These are phyloP conservation scores for Nematocida sp. DNA, from an alignment of 371 early-diverging fungal species.

Conservation along the genomic window DNA sequence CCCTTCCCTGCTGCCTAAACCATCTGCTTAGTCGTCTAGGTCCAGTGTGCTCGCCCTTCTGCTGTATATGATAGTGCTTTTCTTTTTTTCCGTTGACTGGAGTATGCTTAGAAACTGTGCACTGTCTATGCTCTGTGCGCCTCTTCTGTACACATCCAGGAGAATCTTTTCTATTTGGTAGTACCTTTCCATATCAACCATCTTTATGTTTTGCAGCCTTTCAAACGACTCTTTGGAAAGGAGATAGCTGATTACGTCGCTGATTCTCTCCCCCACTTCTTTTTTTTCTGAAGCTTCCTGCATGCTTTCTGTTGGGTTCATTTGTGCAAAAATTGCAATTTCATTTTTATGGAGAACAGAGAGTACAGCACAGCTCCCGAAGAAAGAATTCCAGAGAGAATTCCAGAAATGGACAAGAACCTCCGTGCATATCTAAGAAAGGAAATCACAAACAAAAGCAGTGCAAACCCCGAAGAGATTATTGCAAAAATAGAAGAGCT, in stretches of 20 bases:
- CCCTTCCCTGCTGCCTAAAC: not conserved
- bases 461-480: constrained; percentile 31
- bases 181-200: constrained; percentile 43
- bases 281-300: constrained; percentile 1
- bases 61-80: constrained; percentile 32
- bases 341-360: constrained; percentile 50
- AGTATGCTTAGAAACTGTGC: constrained; percentile 20
- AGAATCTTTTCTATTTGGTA: constrained; percentile 44
- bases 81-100: constrained; percentile 26
- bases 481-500: constrained; percentile 36
- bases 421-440: constrained; percentile 34
- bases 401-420: constrained; percentile 47
- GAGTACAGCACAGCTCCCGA: not conserved
- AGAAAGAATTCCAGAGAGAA: constrained; percentile 9
- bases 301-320: not conserved
- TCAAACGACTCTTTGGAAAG: constrained; percentile 8
- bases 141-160: not conserved
- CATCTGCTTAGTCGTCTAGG: constrained; percentile 19
- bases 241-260: not conserved
- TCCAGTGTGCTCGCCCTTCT: constrained; percentile 6
- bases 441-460: constrained; percentile 22
- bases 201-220: constrained; percentile 37
- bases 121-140: not conserved
- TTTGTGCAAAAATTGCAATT: constrained; percentile 30
- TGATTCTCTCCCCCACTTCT: constrained; percentile 1